Percentiles rank a stretch among this genome's conserved stretches.
These are phyloP conservation scores for Calophaca sinica DNA, from an alignment of 306 rosid species.

Conservation along the genomic window DNA sequence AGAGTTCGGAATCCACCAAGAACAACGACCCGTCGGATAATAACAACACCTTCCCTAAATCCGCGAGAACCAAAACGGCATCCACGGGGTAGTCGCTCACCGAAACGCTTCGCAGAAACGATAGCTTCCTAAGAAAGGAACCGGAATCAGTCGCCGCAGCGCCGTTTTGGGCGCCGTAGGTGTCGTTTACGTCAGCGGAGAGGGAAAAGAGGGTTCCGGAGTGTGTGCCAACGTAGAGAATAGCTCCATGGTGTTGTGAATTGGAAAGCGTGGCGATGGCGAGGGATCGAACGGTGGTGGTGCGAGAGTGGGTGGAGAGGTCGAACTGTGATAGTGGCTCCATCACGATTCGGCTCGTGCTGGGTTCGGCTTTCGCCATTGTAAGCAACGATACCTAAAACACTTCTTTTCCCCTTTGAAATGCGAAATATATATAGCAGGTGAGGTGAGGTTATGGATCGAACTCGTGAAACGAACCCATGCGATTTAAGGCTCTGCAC, in stretches of 20 bases:
- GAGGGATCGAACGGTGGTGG: conserved; percentile 66
- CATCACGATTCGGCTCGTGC: conserved; percentile 69
- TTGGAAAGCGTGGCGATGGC: conserved; percentile 58
- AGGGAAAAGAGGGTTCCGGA: conserved; percentile 75
- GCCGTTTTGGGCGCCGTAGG: neutral
- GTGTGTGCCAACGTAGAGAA: conserved; percentile 71
- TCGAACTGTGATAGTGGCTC: conserved; percentile 77
- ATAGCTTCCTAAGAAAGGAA: conserved; percentile 53
- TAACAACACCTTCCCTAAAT: conserved; percentile 61
- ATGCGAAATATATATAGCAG: neutral
- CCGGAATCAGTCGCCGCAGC: neutral
- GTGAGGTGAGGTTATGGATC: neutral
- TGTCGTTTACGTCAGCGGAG: conserved; percentile 50
- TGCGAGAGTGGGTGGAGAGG: conserved; percentile 58
- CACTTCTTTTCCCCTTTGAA: neutral
- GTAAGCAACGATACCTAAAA: neutral
- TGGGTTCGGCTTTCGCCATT: conserved; percentile 66
- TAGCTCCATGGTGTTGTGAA: conserved; percentile 32
- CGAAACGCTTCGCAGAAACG: conserved; percentile 57
- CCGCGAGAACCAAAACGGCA: conserved; percentile 58
- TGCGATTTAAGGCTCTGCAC: neutral
- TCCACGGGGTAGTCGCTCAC: conserved; percentile 66
- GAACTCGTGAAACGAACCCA: neutral
- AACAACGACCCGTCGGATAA: conserved; percentile 79
- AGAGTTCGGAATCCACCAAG: conserved; percentile 64